phyloP scores from a whole-genome alignment of 1,284 basidiomycete genomes.

The Cystobasidium pallidum region DNA sequence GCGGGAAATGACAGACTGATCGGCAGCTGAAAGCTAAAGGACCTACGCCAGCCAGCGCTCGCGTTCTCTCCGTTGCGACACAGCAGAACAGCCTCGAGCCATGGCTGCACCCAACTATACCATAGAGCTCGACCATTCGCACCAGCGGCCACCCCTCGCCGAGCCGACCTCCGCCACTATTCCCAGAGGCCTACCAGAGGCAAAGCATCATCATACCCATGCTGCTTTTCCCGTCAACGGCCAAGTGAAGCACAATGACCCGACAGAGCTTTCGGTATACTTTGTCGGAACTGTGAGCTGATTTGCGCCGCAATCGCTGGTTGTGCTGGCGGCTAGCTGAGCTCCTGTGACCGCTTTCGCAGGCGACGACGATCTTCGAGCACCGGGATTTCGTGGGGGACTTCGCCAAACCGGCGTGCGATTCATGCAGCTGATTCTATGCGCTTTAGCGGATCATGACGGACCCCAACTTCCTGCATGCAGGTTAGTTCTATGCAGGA shows the following conservation, averaged over 20 bases:
- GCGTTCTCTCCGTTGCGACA: no score
- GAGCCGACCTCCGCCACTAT: slow-evolving; percentile 29
- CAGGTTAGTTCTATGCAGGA: slow-evolving; percentile 1
- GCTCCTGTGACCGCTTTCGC: background rate
- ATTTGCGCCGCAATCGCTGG: background rate
- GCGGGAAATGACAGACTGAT: no score
- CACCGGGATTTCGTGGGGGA: slow-evolving; percentile 27
- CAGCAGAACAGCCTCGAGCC: background rate
- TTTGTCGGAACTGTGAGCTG: slow-evolving; percentile 39
- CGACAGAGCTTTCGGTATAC: slow-evolving; percentile 38
- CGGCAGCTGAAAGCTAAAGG: no score
- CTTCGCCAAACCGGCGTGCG: background rate
- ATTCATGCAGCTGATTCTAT: background rate
- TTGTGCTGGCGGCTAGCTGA: background rate
- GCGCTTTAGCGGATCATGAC: slow-evolving; percentile 52
- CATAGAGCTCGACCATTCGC: slow-evolving; percentile 34
- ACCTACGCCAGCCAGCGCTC: no score
- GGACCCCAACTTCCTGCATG: slow-evolving; percentile 52
- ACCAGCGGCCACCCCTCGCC: slow-evolving; percentile 36
- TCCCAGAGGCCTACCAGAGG: slow-evolving; percentile 20
- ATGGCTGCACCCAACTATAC: slow-evolving; percentile 31
- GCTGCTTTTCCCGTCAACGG: slow-evolving; percentile 28
- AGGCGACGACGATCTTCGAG: slow-evolving; percentile 44
- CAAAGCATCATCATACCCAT: slow-evolving; percentile 42
- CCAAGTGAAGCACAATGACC: slow-evolving; percentile 30